Evolutionary conservation across 164 flowering plant genomes (phyloP).

Genomic region (Magnolia changhungtana): DNA sequence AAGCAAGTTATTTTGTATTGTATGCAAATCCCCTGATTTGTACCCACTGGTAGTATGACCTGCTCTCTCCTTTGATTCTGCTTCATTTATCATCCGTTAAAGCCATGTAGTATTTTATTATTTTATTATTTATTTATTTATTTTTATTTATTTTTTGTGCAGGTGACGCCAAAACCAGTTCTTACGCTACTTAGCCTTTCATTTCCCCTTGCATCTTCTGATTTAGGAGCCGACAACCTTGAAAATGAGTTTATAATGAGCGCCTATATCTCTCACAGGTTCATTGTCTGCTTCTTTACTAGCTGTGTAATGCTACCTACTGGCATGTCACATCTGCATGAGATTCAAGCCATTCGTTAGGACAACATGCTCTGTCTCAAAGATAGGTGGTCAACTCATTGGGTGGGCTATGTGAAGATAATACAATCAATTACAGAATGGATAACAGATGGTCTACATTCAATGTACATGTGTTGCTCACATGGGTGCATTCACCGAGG

Average conservation of each 20-base stretch:
- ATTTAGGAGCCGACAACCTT: constrained; percentile 79
- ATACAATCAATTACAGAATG: neutral
- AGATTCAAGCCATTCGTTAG: neutral
- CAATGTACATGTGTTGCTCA: neutral
- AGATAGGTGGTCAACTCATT: too few relatives aligned
- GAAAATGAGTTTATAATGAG: constrained; percentile 87
- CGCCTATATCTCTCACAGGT: constrained; percentile 71
- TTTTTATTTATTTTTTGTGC: constrained; percentile 13
- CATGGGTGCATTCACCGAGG: too few relatives aligned
- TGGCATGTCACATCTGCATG: neutral
- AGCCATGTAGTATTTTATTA: neutral
- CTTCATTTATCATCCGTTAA: neutral
- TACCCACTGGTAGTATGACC: constrained; percentile 64
- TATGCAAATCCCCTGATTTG: constrained; percentile 72
- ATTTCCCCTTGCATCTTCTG: constrained; percentile 89
- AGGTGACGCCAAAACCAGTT: constrained; percentile 91
- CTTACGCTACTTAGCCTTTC: constrained; percentile 63
- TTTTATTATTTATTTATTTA: neutral
- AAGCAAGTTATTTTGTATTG: constrained; percentile 72
- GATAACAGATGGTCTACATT: neutral
- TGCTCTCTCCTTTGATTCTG: neutral
- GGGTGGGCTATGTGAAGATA: too few relatives aligned
- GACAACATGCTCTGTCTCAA: too few relatives aligned
- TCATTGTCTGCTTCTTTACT: neutral
- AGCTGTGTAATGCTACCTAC: neutral